These are phyloP conservation scores for Aspergillus costaricaensis DNA, from an alignment of 2,329 filamentous ascomycete species.

Conservation along the genomic window DNA sequence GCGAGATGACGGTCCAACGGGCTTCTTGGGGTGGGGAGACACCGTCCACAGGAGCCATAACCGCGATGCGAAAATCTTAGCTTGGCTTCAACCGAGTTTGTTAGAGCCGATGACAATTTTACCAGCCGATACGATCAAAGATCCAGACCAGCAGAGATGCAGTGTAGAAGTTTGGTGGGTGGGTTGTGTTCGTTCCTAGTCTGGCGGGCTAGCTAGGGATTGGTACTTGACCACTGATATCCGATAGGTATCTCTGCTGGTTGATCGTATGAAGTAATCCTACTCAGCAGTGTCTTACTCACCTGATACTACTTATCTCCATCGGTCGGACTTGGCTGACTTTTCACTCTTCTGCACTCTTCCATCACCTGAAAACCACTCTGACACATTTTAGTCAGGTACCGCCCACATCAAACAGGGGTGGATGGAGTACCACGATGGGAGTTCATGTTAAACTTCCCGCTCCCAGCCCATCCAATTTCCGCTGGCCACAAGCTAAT, in stretches of 20 bases:
- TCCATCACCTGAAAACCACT: not conserved
- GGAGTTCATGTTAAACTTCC: conserved; percentile 5
- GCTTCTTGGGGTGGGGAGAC: not conserved
- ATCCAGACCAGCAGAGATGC: not conserved
- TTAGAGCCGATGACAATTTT: not conserved
- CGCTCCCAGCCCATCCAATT: not conserved
- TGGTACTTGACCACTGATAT: not conserved
- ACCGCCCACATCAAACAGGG: not conserved
- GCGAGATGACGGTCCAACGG: conserved; percentile 6
- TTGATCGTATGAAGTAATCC: not conserved
- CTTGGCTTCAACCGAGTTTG: not conserved
- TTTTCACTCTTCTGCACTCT: not conserved
- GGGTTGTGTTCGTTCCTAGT: not conserved
- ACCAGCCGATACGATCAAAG: conserved; percentile 4
- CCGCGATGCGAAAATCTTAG: conserved; percentile 1
- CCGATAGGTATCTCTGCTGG: not conserved
- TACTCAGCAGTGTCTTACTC: not conserved
- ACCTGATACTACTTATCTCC: not conserved
- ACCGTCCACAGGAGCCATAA: not conserved
- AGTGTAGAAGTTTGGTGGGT: not conserved
- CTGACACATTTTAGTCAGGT: not conserved
- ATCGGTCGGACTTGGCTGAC: not conserved
- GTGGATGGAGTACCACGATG: not conserved
- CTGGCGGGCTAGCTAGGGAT: not conserved
- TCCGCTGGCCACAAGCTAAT: not conserved